Evolutionary conservation across 164 flowering plant species (phyloP), one percentile per base, ranked within the genome.

Genomic region (Hamamelis virginiana): DNA sequence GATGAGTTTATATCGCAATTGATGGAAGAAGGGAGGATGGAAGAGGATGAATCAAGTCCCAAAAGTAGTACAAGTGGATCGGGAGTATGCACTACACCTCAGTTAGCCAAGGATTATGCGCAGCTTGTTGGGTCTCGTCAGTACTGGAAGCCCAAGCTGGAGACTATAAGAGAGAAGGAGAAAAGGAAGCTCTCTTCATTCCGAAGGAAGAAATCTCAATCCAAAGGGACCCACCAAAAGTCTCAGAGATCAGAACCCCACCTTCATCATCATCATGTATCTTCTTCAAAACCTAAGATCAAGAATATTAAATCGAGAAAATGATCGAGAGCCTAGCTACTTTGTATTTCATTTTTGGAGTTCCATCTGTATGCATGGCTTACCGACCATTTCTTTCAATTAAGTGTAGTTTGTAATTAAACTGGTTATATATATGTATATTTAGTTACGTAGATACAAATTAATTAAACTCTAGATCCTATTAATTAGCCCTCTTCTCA

Each of bases 71-170:
- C 15, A 44, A 28, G 66, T 23, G 15, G 27, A 33, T 33, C 58
- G 18, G 14, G 62, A 53, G 76, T 89, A 0, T 87, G 91, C 77
- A 85, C 79, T 1, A 84, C 91, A 26, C 71, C 82, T 15, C 80
- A 82, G 79, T 59, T 89, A 73, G 68, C 77, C 70, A 85, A 81
- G 76, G 91, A 89, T 41, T 89, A 89, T 69, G 62, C 69, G 12
- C 82, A 74, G 76, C 82, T 89, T 16, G 89, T 85, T n/a, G 81
- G 80, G 48, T 59, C 77, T 12, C 69, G 69, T 3, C 77, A 69
- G 9, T 76, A 62, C 1, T 89, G 91, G 91, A 78, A 78, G 66
- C 91, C 91, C 1, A 89, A 85, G 85, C 74, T 89, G 69, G 89
- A 89, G 69, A 79, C 83, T 4, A 87, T 89, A 10, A 64, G 43